Conservation (phyloP, 2,329 filamentous ascomycete genomes). For the Colletotrichum sp. region DNA sequence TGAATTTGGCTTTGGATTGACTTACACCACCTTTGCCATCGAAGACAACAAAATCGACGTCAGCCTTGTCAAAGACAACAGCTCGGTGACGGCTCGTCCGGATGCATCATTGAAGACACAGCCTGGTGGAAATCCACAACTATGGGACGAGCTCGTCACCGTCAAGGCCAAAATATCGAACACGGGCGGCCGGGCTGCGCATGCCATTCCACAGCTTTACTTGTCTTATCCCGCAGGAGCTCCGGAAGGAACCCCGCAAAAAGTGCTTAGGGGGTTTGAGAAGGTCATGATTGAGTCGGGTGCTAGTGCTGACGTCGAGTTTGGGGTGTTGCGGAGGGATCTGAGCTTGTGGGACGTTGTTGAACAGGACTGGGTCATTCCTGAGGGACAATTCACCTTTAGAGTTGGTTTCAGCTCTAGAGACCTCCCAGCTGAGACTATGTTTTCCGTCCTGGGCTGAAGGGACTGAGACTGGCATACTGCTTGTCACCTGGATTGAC, state of each 20-base stretch:
- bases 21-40: conserved; percentile 56
- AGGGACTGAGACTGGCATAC: fast-evolving
- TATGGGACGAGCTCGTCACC: conserved; percentile 68
- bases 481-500: fast-evolving
- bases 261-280: conserved; percentile 49
- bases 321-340: conserved; percentile 51
- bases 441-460: background rate
- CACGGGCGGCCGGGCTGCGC: conserved; percentile 55
- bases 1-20: conserved; percentile 60
- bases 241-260: conserved; percentile 31
- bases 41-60: conserved; percentile 8
- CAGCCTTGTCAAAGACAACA: background rate
- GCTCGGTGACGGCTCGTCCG: background rate
- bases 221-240: conserved; percentile 32
- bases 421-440: background rate
- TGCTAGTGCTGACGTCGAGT: conserved; percentile 38
- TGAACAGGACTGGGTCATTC: conserved; percentile 56
- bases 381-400: conserved; percentile 27
- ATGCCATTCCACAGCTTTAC: conserved; percentile 62
- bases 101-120: conserved; percentile 27
- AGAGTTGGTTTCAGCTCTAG: background rate
- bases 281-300: conserved; percentile 47
- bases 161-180: conserved; percentile 62
- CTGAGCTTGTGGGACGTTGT: conserved; percentile 54
- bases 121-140: conserved; percentile 49